Base-by-base conservation (phyloP, 805 yeast genomes). In the Sungouiozyma ichnusensis region DNA sequence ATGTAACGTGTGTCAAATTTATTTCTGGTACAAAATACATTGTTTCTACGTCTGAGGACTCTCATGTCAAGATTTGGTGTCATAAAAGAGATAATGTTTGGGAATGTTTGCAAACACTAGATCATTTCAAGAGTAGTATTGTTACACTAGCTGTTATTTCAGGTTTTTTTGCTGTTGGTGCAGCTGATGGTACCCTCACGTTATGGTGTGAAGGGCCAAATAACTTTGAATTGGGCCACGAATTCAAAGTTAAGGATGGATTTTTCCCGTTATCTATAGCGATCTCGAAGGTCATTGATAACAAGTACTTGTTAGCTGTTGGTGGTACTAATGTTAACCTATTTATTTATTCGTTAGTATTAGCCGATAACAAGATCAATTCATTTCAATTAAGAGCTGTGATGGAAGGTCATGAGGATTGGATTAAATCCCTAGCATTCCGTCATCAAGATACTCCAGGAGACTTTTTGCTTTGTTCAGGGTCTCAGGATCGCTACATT, bases 401-500 rank as follows among this genome's bases (percentile, higher is more conserved):
- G 7, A 62, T 92, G 29, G 72, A 78, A 20, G 98, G 99, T 3
- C 98, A 92, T 59, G 98, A 92, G 62, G 96, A 88, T 62, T 92
- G 99, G 99, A 75, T 92, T 39, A 82, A 83, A 56, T 71, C 85
- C 13, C 63, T 92, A 24, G 71, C 78, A 1, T 76, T 85, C 54
- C 76, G 72, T 32, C 62, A 70, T 43, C 52, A 50, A 38, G 69
- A 65, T 16, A 60, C 62, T 0, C 68, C 67, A 5, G 75, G 71
- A 17, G 78, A 76, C 45, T 76, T 72, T 51, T 57, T 85, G 2
- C 66, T 92, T 20, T 97, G 97, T 4, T 76, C 84, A 42, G 97
- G 95, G 0, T 81, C 95, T 1, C 95, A 92, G 57, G 99, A 92
- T 60, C 69, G 94, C 51, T 87, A 86, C 57, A 85, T 92, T 40